Base-by-base conservation (phyloP, 345 rosid species). In the Gossypium herbaceum region DNA sequence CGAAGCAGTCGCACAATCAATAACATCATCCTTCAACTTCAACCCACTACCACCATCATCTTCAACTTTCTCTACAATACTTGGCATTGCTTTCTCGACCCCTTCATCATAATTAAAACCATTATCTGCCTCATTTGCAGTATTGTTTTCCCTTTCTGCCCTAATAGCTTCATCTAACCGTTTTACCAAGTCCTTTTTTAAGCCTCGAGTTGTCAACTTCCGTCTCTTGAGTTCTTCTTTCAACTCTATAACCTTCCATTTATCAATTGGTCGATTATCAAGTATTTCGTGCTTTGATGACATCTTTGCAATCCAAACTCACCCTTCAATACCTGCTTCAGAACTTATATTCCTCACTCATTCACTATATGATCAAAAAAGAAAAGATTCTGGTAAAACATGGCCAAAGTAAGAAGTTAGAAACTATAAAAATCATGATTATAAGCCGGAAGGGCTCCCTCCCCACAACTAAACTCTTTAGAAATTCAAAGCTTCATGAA, bases 151-250 rank as follows among this genome's bases (percentile, higher is more conserved):
- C 84, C 79, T 82, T 79, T 95, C 97, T 73, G 58, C 7, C 34
- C 87, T 86, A 79, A 93, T 59, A 2, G 97, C 93, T 70, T 90
- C 94, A 79, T 87, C 91, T 79, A 96, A 78, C 19, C 97, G 93
- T 82, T 60, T 93, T 60, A 96, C 83, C 89, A 96, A 76, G 60
- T 96, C 98, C 55, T 88, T 92, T 86, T 96, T 96, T 86, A 93
- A 85, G 67, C 99, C 99, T 67, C 79, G 87, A 22, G 85, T 85
- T 43, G 86, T 77, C 79, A 93, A 75, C 55, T 81, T 89, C 75
- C 99, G 80, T 80, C 79, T 86, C 78, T 86, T 96, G 56, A 96
- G 97, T 89, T 96, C 99, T 77, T 96, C 98, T 75, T 89, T 96
- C 81, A 96, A 80, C 85, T 92, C 98, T 0, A 86, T 85, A 74